Evolutionary conservation across 139 green algal genomes (phyloP).

Genomic region (Axilococcus clingmanii): DNA sequence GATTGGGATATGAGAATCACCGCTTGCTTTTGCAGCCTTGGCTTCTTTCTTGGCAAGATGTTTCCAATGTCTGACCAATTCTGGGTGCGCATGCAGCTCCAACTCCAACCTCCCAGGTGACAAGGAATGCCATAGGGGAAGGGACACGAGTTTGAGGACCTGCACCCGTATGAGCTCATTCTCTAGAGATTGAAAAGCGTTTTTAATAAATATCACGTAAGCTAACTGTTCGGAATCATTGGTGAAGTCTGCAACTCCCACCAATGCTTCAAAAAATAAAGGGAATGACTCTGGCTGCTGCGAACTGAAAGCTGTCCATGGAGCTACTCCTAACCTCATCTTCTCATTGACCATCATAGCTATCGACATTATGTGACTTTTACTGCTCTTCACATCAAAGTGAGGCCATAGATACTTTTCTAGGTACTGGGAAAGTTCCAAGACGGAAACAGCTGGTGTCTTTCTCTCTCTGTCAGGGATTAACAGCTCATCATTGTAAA

Average conservation of each 20-base stretch:
- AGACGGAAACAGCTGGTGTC: conserved; percentile 28
- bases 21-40: conserved; percentile 34
- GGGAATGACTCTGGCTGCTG: conserved; percentile 49
- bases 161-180: conserved; percentile 61
- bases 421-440: conserved; percentile 92
- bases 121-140: conserved; percentile 82
- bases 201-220: conserved; percentile 79
- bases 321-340: conserved; percentile 67
- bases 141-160: conserved; percentile 62
- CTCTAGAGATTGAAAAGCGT: conserved; percentile 81
- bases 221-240: conserved; percentile 59
- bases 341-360: conserved; percentile 94
- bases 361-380: conserved; percentile 74
- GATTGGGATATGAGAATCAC: conserved; percentile 37
- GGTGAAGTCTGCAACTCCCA: too few relatives aligned
- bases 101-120: conserved; percentile 65
- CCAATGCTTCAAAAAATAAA: conserved; percentile 59
- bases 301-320: conserved; percentile 71
- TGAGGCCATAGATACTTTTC: conserved; percentile 91
- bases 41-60: conserved; percentile 72
- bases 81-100: conserved; percentile 60
- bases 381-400: conserved; percentile 42
- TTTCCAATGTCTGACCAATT: conserved; percentile 79
- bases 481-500: conserved; percentile 56
- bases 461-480: not conserved